Percentiles rank a stretch among this genome's conserved stretches.
Evolutionary conservation across 164 flowering plant genomes (phyloP).

Genomic region (Platanus orientalis): DNA sequence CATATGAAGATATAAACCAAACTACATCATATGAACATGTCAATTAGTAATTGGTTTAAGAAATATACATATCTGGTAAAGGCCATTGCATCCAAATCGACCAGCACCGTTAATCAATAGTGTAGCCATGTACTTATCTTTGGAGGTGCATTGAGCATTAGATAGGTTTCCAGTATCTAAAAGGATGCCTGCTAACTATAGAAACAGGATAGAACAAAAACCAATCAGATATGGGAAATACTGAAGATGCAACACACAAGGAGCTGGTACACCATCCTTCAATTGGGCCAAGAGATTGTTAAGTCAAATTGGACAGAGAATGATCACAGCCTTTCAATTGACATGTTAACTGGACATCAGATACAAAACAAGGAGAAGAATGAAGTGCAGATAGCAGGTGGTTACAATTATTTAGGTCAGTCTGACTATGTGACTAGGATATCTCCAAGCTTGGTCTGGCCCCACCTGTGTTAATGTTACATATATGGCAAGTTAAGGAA

Average conservation of each 20-base stretch:
- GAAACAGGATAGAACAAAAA: constrained; percentile 7
- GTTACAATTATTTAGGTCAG: too few species aligned
- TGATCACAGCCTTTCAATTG: too few species aligned
- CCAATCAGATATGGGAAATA: background rate
- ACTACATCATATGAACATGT: background rate
- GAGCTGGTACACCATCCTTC: background rate
- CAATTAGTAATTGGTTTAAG: background rate
- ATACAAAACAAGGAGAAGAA: too few species aligned
- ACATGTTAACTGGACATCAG: too few species aligned
- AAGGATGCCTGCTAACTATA: constrained; percentile 65
- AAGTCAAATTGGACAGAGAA: too few species aligned
- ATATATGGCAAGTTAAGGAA: too few species aligned
- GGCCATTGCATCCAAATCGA: constrained; percentile 62
- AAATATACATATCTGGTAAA: constrained; percentile 52
- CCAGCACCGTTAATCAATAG: constrained; percentile 67
- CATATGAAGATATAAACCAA: background rate
- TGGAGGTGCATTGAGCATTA: constrained; percentile 36
- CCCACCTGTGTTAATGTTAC: too few species aligned
- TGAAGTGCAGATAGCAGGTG: too few species aligned
- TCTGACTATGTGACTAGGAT: too few species aligned
- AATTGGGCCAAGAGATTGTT: too few species aligned
- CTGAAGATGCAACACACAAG: too few species aligned
- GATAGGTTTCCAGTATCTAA: constrained; percentile 54
- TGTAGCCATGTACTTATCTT: constrained; percentile 69
- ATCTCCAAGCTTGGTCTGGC: too few species aligned